These are phyloP conservation scores for Tetrahymena malaccensis DNA, from an alignment of 73 alveolate species.

Conservation along the genomic window DNA sequence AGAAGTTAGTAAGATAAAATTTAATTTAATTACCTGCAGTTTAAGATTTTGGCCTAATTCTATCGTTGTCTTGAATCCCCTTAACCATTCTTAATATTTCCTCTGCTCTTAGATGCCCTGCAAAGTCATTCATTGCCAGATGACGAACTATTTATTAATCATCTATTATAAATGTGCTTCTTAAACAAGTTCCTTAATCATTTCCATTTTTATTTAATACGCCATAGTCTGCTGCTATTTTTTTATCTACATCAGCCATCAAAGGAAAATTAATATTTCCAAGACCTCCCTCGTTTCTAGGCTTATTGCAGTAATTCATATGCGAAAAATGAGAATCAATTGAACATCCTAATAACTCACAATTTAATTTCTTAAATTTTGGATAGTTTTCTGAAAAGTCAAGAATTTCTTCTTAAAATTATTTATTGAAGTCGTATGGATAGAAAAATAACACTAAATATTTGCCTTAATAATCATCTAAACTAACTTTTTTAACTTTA, in stretches of 20 bases:
- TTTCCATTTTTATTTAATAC: conserved; percentile 52
- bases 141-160: conserved; percentile 87
- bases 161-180: conserved; percentile 97
- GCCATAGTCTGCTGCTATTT: conserved; percentile 88
- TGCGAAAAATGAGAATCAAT: conserved; percentile 89
- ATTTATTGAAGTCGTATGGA: conserved; percentile 98
- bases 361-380: conserved; percentile 76
- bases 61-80: not conserved
- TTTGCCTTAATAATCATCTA: conserved; percentile 88
- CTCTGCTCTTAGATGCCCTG: conserved; percentile 44
- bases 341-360: conserved; percentile 89
- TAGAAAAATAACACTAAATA: conserved; percentile 97
- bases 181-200: conserved; percentile 74
- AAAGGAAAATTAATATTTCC: conserved; percentile 93
- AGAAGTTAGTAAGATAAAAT: not conserved
- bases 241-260: conserved; percentile 82
- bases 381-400: conserved; percentile 59
- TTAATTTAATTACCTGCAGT: not conserved
- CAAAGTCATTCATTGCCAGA: conserved; percentile 84
- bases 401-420: conserved; percentile 97
- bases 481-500: conserved; percentile 51
- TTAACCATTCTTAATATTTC: not conserved
- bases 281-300: conserved; percentile 94
- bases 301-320: conserved; percentile 84
- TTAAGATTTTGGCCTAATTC: not conserved